Evolutionary conservation across 805 yeast species (phyloP).

Genomic region (Debaryomyces castellii): DNA sequence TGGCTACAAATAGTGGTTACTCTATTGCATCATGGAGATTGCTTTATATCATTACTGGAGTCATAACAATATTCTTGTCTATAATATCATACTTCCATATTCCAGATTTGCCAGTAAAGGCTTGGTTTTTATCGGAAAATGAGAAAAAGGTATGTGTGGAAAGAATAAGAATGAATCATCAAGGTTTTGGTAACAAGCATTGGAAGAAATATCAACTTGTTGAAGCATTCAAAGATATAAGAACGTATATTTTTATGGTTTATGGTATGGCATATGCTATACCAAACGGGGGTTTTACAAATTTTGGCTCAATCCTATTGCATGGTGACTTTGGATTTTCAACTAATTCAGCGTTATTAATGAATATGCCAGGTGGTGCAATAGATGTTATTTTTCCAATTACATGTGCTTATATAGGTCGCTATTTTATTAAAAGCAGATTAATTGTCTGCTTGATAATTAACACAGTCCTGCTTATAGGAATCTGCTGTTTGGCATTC

Average conservation of each 20-base stretch:
- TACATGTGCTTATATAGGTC: too few species aligned
- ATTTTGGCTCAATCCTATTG: slow-evolving; percentile 5
- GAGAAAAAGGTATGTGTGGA: slow-evolving; percentile 45
- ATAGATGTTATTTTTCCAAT: slow-evolving; percentile 30
- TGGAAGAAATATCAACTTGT: slow-evolving; percentile 54
- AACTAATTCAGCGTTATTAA: slow-evolving; percentile 19
- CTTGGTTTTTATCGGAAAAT: slow-evolving; percentile 42
- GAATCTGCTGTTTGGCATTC: too few species aligned
- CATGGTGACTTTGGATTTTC: slow-evolving; percentile 10
- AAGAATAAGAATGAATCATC: slow-evolving; percentile 40
- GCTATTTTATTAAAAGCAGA: too few species aligned
- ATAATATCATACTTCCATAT: slow-evolving; percentile 25
- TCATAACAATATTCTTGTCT: slow-evolving; percentile 32
- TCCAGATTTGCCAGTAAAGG: slow-evolving; percentile 33
- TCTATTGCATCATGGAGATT: slow-evolving; percentile 36
- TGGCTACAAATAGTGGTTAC: slow-evolving; percentile 8
- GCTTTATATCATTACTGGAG: slow-evolving; percentile 41
- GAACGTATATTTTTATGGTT: slow-evolving; percentile 10
- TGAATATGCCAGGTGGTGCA: slow-evolving; percentile 36
- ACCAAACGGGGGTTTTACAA: slow-evolving; percentile 3
- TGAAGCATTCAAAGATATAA: slow-evolving; percentile 47
- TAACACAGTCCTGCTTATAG: neutral
- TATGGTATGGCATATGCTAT: neutral
- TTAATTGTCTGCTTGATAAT: slow-evolving; percentile 14
- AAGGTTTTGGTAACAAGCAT: slow-evolving; percentile 43